These are phyloP conservation scores for Paradendryphiella salina DNA, from an alignment of 2,329 filamentous ascomycete species.

Conservation along the genomic window DNA sequence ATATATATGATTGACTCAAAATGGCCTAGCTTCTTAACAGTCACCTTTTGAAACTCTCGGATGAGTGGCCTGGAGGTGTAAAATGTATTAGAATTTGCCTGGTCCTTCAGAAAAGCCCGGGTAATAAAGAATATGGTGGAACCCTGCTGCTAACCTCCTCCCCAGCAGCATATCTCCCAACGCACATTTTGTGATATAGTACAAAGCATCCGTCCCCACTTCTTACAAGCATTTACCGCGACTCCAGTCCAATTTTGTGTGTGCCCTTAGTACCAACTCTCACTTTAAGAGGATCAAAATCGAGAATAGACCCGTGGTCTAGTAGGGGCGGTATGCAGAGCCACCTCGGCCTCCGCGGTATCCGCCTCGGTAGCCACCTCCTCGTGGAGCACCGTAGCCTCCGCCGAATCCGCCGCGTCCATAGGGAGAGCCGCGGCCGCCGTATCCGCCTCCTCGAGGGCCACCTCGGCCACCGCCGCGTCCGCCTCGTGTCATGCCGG, in stretches of 20 bases:
- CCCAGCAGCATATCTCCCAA: conserved; percentile 4
- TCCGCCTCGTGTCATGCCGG: conserved; percentile 85
- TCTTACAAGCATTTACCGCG: conserved; percentile 8
- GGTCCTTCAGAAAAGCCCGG: conserved; percentile 1
- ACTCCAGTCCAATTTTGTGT: conserved; percentile 14
- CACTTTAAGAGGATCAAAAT: not conserved
- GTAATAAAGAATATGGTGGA: not conserved
- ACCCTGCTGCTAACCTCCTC: not conserved
- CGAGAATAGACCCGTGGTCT: conserved; percentile 3
- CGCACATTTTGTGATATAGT: conserved; percentile 8
- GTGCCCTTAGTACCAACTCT: not conserved
- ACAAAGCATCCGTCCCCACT: conserved; percentile 2
- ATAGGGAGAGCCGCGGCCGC: conserved; percentile 58
- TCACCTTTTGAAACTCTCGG: not conserved
- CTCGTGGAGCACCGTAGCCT: conserved; percentile 43
- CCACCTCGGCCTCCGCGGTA: conserved; percentile 41
- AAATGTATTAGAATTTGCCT: conserved; percentile 9
- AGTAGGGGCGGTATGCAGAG: conserved; percentile 25
- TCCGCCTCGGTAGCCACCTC: conserved; percentile 49
- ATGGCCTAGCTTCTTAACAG: not conserved
- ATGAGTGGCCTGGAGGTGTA: not conserved
- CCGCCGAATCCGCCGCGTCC: conserved; percentile 39
- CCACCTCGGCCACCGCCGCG: conserved; percentile 62
- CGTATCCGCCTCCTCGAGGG: conserved; percentile 48
- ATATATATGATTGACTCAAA: not conserved